A percentile compares a stretch with the other conserved stretches of the same genome.
These are phyloP conservation scores for Acorus calamus DNA, from an alignment of 106 monocot genomes.

Conservation along the genomic window DNA sequence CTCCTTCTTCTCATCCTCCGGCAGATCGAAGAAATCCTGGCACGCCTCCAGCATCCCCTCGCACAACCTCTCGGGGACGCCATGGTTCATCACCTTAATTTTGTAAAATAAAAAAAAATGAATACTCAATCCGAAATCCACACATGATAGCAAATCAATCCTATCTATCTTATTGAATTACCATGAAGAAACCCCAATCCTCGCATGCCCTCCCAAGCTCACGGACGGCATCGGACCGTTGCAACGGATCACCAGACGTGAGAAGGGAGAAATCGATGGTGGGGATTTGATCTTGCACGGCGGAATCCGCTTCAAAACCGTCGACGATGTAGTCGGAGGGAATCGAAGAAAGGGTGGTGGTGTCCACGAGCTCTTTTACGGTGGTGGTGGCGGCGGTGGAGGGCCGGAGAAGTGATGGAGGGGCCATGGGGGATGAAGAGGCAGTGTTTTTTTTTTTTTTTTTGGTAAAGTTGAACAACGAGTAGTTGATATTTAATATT, in stretches of 20 bases:
- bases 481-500: too few relatives aligned
- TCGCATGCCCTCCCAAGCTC: constrained; percentile 36
- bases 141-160: too few relatives aligned
- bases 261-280: constrained; percentile 51
- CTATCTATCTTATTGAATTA: constrained; percentile 3
- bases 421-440: neutral
- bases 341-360: constrained; percentile 3
- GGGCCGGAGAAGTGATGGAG: neutral
- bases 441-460: neutral
- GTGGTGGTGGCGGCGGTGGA: neutral
- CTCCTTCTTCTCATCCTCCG: constrained; percentile 46
- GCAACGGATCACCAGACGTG: constrained; percentile 8
- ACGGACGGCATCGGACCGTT: constrained; percentile 22
- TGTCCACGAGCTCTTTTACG: constrained; percentile 8
- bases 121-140: too few relatives aligned
- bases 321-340: constrained; percentile 3
- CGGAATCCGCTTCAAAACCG: neutral
- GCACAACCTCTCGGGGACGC: constrained; percentile 15
- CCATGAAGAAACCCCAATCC: constrained; percentile 86
- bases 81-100: constrained; percentile 49
- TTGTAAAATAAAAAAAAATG: neutral
- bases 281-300: constrained; percentile 29
- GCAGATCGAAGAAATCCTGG: constrained; percentile 17
- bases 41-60: constrained; percentile 1
- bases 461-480: too few relatives aligned